These are phyloP conservation scores for Turnera subulata DNA, from an alignment of 345 rosid species.

Conservation along the genomic window DNA sequence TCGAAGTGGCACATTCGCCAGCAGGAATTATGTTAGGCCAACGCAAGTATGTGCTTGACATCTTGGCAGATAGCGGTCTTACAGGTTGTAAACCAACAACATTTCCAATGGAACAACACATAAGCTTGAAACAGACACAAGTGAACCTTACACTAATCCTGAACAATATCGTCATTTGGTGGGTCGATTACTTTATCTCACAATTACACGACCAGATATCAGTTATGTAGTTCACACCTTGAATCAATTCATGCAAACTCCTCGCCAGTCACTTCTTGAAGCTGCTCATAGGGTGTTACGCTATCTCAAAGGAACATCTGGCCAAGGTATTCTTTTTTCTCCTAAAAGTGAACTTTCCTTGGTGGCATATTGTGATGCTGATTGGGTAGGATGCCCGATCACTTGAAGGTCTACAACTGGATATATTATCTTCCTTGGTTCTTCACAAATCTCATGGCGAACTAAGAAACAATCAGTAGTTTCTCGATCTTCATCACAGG, in stretches of 20 bases:
- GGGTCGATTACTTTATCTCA: not conserved
- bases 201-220: not conserved
- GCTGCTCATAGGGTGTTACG: not conserved
- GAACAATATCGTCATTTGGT: not conserved
- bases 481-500: not conserved
- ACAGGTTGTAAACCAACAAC: not conserved
- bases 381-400: not conserved
- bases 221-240: not conserved
- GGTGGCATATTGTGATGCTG: not conserved
- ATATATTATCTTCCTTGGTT: not conserved
- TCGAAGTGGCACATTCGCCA: not conserved
- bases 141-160: not conserved
- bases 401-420: not conserved
- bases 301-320: not conserved
- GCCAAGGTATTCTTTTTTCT: not conserved
- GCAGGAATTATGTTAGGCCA: not conserved
- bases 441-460: not conserved
- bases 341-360: not conserved
- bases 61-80: not conserved
- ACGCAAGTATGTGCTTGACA: not conserved
- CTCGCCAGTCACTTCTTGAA: not conserved
- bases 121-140: not conserved
- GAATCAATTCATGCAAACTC: not conserved
- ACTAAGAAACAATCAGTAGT: not conserved
- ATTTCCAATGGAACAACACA: not conserved